A percentile compares a stretch with the other conserved stretches of the same genome.
Conservation (phyloP, 2,329 filamentous ascomycete species). For the Arthrinium phaeospermum region DNA sequence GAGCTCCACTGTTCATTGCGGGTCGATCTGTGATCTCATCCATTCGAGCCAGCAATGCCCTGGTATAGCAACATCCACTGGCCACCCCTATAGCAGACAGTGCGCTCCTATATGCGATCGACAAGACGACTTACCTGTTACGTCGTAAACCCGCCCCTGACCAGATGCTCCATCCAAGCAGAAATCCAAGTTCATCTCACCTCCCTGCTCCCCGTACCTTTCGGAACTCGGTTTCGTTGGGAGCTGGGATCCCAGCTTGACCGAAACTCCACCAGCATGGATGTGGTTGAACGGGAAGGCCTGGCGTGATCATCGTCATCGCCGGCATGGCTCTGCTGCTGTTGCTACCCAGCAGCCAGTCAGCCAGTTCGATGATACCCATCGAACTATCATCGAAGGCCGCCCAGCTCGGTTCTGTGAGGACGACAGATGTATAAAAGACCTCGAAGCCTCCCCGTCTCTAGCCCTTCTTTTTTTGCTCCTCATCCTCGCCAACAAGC, state of each 20-base stretch:
- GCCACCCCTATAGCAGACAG: not conserved
- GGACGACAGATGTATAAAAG: conserved; percentile 17
- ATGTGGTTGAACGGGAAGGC: conserved; percentile 10
- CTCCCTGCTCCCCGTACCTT: not conserved
- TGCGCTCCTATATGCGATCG: conserved; percentile 12
- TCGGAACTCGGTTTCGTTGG: conserved; percentile 12
- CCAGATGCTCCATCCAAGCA: conserved; percentile 4
- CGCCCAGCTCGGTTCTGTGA: not conserved
- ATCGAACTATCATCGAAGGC: conserved; percentile 2
- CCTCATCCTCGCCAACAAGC: conserved; percentile 8
- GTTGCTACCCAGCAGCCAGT: not conserved
- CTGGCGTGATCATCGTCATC: conserved; percentile 11
- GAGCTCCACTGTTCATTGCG: not conserved
- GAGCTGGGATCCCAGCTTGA: conserved; percentile 6
- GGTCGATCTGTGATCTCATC: conserved; percentile 14
- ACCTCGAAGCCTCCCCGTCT: not conserved
- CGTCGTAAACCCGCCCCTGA: not conserved
- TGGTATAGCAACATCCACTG: not conserved
- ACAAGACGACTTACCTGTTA: conserved; percentile 1
- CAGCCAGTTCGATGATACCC: not conserved
- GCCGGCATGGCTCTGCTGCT: not conserved
- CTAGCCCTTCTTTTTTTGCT: not conserved
- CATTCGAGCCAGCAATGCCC: conserved; percentile 15
- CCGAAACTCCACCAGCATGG: not conserved
- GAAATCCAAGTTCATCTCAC: conserved; percentile 2